Conservation (phyloP, 2,329 filamentous ascomycete species). For the Beauveria sp. region DNA sequence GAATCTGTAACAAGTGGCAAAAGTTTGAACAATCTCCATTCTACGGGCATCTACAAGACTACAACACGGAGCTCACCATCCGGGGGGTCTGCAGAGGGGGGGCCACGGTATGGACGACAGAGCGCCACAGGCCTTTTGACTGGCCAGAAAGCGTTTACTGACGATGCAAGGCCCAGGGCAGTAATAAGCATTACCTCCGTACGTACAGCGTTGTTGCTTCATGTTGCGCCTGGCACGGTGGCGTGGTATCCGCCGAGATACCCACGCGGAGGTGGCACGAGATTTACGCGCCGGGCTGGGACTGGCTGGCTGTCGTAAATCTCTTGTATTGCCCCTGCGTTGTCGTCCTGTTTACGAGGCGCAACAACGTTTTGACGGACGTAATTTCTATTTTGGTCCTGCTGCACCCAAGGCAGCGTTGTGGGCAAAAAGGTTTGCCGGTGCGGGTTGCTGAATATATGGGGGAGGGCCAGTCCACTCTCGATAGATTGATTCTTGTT, state of each 20-base stretch:
- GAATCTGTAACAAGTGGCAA: neutral
- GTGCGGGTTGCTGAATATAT: neutral
- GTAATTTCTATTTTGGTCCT: neutral
- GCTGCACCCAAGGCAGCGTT: too few relatives aligned
- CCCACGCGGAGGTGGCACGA: neutral
- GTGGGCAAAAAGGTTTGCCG: neutral
- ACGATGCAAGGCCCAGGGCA: neutral
- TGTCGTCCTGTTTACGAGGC: neutral
- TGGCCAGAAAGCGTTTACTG: neutral
- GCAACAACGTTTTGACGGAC: neutral
- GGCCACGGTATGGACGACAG: neutral
- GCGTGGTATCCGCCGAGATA: neutral
- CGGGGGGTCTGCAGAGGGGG: too few relatives aligned
- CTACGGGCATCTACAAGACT: too few relatives aligned
- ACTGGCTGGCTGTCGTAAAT: neutral
- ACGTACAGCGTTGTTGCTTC: neutral
- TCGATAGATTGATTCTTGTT: neutral
- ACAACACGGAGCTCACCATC: too few relatives aligned
- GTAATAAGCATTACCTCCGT: too few relatives aligned
- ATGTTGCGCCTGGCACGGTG: neutral
- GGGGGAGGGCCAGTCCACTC: neutral
- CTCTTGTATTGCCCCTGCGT: neutral
- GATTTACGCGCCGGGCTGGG: constrained; percentile 2
- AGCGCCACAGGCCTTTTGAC: neutral
- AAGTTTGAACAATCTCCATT: neutral